Percentiles rank a stretch among this genome's conserved stretches.
Evolutionary conservation across 1,139 yeast species (phyloP).

Genomic region (Taphrina communis): DNA sequence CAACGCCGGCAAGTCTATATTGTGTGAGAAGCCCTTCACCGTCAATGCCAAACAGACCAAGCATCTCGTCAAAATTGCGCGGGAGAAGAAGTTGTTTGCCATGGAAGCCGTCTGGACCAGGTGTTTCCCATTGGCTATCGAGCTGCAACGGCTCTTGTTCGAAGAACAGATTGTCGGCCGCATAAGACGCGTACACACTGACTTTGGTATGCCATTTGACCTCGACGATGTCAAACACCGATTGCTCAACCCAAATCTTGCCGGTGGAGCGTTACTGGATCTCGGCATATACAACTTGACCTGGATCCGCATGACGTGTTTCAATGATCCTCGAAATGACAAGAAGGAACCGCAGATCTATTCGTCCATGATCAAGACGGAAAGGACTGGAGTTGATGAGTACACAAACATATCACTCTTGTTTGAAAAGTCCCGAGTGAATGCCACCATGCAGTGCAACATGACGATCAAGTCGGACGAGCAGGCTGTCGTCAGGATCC

Average conservation of each 20-base stretch:
- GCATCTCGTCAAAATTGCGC: slow-evolving; percentile 58
- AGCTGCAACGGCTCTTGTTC: slow-evolving; percentile 56
- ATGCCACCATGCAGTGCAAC: slow-evolving; percentile 50
- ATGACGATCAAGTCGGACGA: slow-evolving; percentile 47
- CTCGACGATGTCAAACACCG: slow-evolving; percentile 51
- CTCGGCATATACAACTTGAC: slow-evolving; percentile 66
- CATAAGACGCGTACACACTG: slow-evolving; percentile 55
- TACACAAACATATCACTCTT: slow-evolving; percentile 48
- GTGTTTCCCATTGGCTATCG: slow-evolving; percentile 60
- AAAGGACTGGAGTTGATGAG: slow-evolving; percentile 50
- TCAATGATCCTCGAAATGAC: slow-evolving; percentile 50
- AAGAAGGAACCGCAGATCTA: slow-evolving; percentile 38
- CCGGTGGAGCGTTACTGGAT: slow-evolving; percentile 68
- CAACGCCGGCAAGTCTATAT: slow-evolving; percentile 61
- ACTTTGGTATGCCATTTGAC: slow-evolving; percentile 54
- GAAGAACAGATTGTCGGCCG: slow-evolving; percentile 59
- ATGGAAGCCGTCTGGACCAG: slow-evolving; percentile 75
- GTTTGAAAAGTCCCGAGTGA: slow-evolving; percentile 49
- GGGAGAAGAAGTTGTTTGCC: slow-evolving; percentile 57
- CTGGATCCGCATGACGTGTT: slow-evolving; percentile 52
- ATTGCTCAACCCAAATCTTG: slow-evolving; percentile 57
- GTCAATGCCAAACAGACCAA: slow-evolving; percentile 59
- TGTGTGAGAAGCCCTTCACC: slow-evolving; percentile 68
- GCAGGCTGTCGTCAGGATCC: slow-evolving; percentile 48
- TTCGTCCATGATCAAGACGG: slow-evolving; percentile 46